These are phyloP conservation scores for Escovopsis sp. DNA, from an alignment of 2,329 filamentous ascomycete species.

Conservation along the genomic window DNA sequence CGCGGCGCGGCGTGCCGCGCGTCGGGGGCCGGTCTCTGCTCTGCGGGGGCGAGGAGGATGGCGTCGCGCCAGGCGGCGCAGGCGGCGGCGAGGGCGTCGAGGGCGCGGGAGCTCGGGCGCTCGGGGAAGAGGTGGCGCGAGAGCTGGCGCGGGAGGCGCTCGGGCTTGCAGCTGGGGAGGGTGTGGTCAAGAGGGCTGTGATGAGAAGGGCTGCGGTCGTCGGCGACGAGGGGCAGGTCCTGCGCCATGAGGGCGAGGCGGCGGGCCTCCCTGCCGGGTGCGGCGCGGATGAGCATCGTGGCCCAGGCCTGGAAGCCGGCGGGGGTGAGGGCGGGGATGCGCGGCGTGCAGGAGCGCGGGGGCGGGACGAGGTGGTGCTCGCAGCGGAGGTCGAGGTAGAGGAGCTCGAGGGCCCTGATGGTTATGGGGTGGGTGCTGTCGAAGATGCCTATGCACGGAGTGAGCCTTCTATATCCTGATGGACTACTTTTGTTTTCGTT, in stretches of 20 bases:
- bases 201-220: slow-evolving; percentile 6
- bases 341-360: slow-evolving; percentile 34
- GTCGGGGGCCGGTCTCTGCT: too few species aligned
- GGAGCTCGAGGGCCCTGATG: slow-evolving; percentile 21
- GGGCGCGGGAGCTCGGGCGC: slow-evolving; percentile 37
- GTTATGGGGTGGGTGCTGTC: slow-evolving; percentile 19
- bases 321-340: slow-evolving; percentile 50
- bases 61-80: slow-evolving; percentile 1
- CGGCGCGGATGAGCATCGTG: slow-evolving; percentile 55
- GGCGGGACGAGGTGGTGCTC: slow-evolving; percentile 53
- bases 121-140: slow-evolving; percentile 58
- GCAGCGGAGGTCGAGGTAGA: slow-evolving; percentile 40
- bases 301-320: slow-evolving; percentile 59
- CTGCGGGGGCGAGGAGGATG: background rate
- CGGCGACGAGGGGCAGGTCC: slow-evolving; percentile 50
- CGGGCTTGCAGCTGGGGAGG: slow-evolving; percentile 32
- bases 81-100: slow-evolving; percentile 33
- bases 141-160: slow-evolving; percentile 66
- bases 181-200: too few species aligned
- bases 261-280: slow-evolving; percentile 60
- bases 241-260: slow-evolving; percentile 54
- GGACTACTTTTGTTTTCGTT: background rate
- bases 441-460: slow-evolving; percentile 32
- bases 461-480: slow-evolving; percentile 6
- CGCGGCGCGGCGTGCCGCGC: too few species aligned